Evolutionary conservation across 306 rosid species (phyloP), one percentile per base, ranked within the genome.

Genomic region (Elaeagnus macrophylla): DNA sequence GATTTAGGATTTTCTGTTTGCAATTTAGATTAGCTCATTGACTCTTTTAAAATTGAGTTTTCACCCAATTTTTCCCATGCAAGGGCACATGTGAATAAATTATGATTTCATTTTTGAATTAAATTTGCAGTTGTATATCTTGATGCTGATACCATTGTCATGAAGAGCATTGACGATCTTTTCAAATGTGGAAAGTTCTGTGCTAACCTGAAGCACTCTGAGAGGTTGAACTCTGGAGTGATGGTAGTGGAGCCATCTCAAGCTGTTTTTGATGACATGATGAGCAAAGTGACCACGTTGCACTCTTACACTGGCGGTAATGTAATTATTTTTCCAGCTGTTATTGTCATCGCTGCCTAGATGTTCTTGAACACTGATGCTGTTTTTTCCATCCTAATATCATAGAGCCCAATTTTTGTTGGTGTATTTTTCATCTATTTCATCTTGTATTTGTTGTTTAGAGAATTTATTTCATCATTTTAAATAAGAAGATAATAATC

Each of bases 161-260:
- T 93, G 41, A 82, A 81, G 71, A 82, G 67, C 42, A 72, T 93
- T 45, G 99, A 93, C 44, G 99, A 88, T 84, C 96, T 93, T 59
- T 93, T 93, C 80, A 75, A 93, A 76, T 93, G 99, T 68, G 57
- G 78, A 58, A 87, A 87, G 51, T 93, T 93, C 64, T 93, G 99
- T 62, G 99, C 99, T 40, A 93, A 93, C 71, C 77, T 93, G 80
- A 93, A 93, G 95, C 99, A 93, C 81, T 93, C 99, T 2, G 99
- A 93, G 89, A 80, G 88, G 73, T 74, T 93, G 77, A 93, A 93
- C 73, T 93, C 99, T 0, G 99, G 99, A 58, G 99, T 93, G 64
- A 84, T 93, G 96, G 96, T 88, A 54, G 94, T 93, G 54, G 86
- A 93, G 77, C 95, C 96, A 36, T 93, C 99, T 32, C 80, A 64